Evolutionary conservation across 805 yeast species (phyloP).

Genomic region (Maudiozyma barnettii): DNA sequence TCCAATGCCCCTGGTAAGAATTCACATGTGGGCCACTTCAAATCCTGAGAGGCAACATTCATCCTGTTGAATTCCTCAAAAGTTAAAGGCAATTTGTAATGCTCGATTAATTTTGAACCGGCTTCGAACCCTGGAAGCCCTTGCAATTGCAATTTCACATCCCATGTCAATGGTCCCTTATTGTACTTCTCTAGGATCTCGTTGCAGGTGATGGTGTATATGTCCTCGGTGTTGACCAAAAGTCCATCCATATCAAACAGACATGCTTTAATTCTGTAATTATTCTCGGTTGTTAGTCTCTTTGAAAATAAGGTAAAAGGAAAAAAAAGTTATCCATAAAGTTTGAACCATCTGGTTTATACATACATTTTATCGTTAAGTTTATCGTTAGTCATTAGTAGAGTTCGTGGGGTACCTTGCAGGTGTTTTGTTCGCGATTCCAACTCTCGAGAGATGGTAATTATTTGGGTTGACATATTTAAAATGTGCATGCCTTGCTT

Average conservation of each 20-base stretch:
- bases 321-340: no score
- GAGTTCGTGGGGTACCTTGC: no score
- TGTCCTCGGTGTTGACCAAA: slow-evolving; percentile 81
- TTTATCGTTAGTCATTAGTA: not conserved
- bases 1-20: slow-evolving; percentile 83
- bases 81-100: slow-evolving; percentile 57
- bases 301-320: not conserved
- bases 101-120: slow-evolving; percentile 51
- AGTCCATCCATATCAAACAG: slow-evolving; percentile 87
- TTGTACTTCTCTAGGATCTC: slow-evolving; percentile 57
- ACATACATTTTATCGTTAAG: not conserved
- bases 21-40: slow-evolving; percentile 51
- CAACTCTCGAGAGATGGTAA: not conserved
- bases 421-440: no score
- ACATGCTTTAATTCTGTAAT: slow-evolving; percentile 24
- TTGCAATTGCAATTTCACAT: slow-evolving; percentile 74
- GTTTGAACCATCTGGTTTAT: not conserved
- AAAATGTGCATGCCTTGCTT: not conserved
- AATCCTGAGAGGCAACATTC: slow-evolving; percentile 42
- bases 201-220: slow-evolving; percentile 73
- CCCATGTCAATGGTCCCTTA: slow-evolving; percentile 84
- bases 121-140: slow-evolving; percentile 86
- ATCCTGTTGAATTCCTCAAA: slow-evolving; percentile 51
- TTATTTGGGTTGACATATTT: not conserved
- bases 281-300: not conserved